Conservation (phyloP, 345 rosid species). For the Atalantia buxifolia region DNA sequence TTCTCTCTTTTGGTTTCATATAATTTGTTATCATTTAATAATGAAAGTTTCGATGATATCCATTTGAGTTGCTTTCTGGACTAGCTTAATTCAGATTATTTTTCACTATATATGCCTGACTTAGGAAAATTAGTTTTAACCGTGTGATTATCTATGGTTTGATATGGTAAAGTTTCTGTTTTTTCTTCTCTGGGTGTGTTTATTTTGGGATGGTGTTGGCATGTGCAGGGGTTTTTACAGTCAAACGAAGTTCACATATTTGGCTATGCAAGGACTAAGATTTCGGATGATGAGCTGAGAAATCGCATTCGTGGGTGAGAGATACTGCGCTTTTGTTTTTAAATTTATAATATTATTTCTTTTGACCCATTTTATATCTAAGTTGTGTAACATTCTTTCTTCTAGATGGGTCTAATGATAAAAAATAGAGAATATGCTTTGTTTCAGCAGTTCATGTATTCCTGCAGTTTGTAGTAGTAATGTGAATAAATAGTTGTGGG, state of each 20-base stretch:
- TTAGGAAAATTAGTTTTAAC: neutral
- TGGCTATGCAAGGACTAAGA: constrained; percentile 92
- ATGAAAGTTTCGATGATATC: too few relatives aligned
- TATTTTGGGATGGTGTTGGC: constrained; percentile 6
- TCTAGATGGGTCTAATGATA: neutral
- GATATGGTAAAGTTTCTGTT: neutral
- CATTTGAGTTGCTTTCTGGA: neutral
- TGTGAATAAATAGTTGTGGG: neutral
- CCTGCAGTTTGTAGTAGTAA: neutral
- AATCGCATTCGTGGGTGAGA: constrained; percentile 69
- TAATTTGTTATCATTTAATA: neutral
- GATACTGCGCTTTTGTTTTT: neutral
- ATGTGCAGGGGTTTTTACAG: constrained; percentile 73
- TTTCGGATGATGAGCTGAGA: constrained; percentile 72
- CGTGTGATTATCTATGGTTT: neutral
- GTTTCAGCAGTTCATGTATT: neutral
- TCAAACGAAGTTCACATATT: constrained; percentile 82
- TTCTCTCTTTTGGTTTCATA: neutral
- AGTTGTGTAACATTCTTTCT: neutral
- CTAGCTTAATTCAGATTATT: neutral
- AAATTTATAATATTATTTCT: neutral
- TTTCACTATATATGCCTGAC: neutral
- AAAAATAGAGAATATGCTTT: neutral
- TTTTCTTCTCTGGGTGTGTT: neutral
- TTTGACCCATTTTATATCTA: neutral